These are phyloP conservation scores for Carex sylvatica DNA, from an alignment of 202 grass and related monocot species.

Conservation along the genomic window DNA sequence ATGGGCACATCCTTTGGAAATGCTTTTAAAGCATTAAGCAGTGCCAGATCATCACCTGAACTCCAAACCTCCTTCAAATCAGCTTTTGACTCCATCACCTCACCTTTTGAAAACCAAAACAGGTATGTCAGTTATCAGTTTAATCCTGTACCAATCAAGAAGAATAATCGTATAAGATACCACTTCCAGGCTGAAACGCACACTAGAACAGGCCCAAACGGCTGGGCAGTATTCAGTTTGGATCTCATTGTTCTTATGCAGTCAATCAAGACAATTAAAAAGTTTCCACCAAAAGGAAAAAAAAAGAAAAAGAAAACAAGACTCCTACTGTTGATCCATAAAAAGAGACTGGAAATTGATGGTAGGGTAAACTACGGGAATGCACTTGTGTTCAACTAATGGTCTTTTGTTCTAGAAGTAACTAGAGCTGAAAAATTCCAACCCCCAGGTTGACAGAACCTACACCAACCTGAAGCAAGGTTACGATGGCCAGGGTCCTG, in stretches of 20 bases:
- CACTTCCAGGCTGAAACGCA: background rate
- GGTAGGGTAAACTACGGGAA: background rate
- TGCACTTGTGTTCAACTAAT: background rate
- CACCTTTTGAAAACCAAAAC: slow-evolving; percentile 8
- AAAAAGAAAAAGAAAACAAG: background rate
- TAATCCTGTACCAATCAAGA: background rate
- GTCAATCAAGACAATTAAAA: background rate
- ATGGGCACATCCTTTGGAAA: slow-evolving; percentile 74
- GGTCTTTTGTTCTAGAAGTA: background rate
- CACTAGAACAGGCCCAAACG: background rate
- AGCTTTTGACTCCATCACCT: slow-evolving; percentile 20
- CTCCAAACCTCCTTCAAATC: slow-evolving; percentile 49
- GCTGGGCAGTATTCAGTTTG: background rate
- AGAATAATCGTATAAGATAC: background rate
- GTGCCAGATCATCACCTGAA: slow-evolving; percentile 58
- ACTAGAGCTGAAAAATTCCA: background rate
- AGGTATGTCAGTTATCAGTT: background rate
- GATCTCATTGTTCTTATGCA: background rate
- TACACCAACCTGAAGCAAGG: background rate
- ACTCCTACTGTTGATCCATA: background rate
- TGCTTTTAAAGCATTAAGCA: slow-evolving; percentile 83
- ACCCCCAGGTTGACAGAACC: background rate
- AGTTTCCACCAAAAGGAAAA: background rate
- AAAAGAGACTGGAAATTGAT: background rate
- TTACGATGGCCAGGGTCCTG: background rate